phyloP scores from a whole-genome alignment of 1,284 basidiomycete species.

The Hypsizygus ulmarius region DNA sequence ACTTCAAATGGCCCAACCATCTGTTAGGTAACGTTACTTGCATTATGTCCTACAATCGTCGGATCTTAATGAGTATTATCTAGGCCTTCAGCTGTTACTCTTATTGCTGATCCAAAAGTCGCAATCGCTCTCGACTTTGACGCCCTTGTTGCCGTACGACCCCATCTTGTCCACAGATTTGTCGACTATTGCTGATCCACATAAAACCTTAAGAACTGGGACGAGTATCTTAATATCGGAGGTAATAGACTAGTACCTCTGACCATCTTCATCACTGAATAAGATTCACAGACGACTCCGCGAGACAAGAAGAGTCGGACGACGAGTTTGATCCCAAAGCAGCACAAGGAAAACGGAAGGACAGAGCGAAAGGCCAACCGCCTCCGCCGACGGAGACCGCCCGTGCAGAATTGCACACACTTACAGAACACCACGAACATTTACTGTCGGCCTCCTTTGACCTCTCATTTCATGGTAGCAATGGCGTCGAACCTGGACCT shows the following conservation, averaged over 20 bases:
- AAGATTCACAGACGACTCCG: slow-evolving; percentile 15
- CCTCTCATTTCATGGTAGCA: slow-evolving; percentile 46
- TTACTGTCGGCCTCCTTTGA: slow-evolving; percentile 66
- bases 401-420: slow-evolving; percentile 56
- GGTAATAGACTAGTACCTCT: slow-evolving; percentile 21
- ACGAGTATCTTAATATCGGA: slow-evolving; percentile 51
- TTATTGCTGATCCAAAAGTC: slow-evolving; percentile 52
- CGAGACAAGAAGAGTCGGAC: slow-evolving; percentile 31
- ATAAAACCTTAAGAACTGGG: slow-evolving; percentile 53
- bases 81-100: slow-evolving; percentile 60
- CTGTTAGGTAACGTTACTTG: slow-evolving; percentile 46
- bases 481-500: slow-evolving; percentile 31
- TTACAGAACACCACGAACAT: slow-evolving; percentile 68
- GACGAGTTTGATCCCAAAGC: slow-evolving; percentile 48
- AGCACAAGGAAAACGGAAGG: slow-evolving; percentile 27
- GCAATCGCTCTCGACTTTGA: slow-evolving; percentile 64
- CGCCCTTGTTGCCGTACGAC: slow-evolving; percentile 58
- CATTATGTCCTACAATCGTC: neutral
- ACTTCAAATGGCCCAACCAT: slow-evolving; percentile 69
- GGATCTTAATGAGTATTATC: neutral
- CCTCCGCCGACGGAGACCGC: slow-evolving; percentile 38
- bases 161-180: neutral
- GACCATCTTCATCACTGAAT: neutral
- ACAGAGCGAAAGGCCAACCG: slow-evolving; percentile 33
- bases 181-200: neutral